phyloP scores from a whole-genome alignment of 306 rosid genomes.

The Cicer judaicum region DNA sequence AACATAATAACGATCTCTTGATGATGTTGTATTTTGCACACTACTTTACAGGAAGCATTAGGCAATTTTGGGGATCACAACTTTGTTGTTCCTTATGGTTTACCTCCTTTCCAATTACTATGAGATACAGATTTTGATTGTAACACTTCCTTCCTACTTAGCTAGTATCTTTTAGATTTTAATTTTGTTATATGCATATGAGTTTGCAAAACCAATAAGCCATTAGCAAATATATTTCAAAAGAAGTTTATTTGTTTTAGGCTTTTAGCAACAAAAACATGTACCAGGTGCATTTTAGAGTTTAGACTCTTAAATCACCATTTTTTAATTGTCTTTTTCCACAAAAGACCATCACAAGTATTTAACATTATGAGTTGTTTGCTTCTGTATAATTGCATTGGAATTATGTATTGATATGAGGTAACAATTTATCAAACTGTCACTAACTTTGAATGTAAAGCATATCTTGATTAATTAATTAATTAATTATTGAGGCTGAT shows the following conservation, averaged over 20 bases:
- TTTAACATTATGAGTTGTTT: no score
- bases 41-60: background rate
- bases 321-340: background rate
- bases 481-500: no score
- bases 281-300: background rate
- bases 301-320: background rate
- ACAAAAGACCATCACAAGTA: background rate
- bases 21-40: conserved; percentile 18
- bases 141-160: background rate
- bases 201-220: background rate
- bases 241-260: background rate
- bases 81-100: conserved; percentile 2
- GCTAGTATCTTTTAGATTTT: background rate
- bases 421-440: no score
- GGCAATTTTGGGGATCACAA: conserved; percentile 19
- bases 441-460: no score
- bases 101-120: background rate
- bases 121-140: conserved; percentile 22
- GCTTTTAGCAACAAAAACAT: background rate
- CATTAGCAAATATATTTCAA: background rate
- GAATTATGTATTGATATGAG: no score
- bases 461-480: no score
- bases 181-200: background rate
- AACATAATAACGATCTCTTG: conserved; percentile 1
- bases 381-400: no score